These are phyloP conservation scores for Datisca glomerata DNA, from an alignment of 306 rosid genomes.

Conservation along the genomic window DNA sequence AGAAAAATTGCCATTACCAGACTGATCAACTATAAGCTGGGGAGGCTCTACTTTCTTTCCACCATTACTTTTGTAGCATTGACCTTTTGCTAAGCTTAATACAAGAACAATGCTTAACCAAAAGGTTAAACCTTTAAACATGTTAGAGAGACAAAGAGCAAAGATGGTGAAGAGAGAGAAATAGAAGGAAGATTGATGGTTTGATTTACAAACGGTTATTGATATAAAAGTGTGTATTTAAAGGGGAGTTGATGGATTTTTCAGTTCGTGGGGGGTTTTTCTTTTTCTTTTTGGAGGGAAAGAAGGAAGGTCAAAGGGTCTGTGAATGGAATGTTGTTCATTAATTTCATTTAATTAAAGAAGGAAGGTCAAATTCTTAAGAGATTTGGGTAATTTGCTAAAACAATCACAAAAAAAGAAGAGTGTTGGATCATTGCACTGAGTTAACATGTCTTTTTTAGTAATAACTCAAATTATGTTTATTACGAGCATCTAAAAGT, in stretches of 20 bases:
- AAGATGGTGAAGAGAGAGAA: neutral
- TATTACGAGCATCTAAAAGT: too few relatives aligned
- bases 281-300: neutral
- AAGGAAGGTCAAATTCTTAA: too few relatives aligned
- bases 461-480: too few relatives aligned
- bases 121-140: neutral
- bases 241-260: neutral
- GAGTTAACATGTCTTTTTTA: too few relatives aligned
- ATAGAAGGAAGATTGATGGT: neutral
- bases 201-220: neutral
- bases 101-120: neutral
- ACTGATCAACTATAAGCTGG: conserved; percentile 16
- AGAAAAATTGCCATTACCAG: conserved; percentile 21
- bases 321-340: neutral
- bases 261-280: neutral
- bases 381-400: too few relatives aligned
- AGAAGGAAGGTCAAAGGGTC: neutral
- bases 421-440: too few relatives aligned
- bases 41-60: conserved; percentile 2
- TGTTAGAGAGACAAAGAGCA: neutral
- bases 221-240: neutral
- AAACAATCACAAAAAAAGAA: too few relatives aligned
- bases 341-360: too few relatives aligned
- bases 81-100: conserved; percentile 11
- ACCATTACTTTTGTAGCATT: conserved; percentile 10